Evolutionary conservation across 2,329 filamentous ascomycete species (phyloP), one percentile per base, ranked within the genome.

Genomic region (Phoma sp.): DNA sequence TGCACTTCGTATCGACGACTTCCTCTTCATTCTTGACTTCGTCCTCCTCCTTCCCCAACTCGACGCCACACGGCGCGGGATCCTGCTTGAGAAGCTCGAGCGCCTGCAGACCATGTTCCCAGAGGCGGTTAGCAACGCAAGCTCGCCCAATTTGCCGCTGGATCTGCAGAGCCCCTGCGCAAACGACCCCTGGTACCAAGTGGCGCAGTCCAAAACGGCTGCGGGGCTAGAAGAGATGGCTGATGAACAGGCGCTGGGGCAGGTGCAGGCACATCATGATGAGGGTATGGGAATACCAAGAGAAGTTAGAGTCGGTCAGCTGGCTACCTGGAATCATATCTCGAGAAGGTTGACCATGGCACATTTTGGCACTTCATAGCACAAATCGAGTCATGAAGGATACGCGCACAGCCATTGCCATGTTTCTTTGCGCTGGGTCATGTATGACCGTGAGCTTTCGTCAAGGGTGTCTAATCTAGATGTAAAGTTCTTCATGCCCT

Each of bases 21-120:
- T 84, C 55, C 64, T 82, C 7, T 83, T 82, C 44, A 71, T 84
- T 48, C 79, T 83, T 32, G 74, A 76, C 31, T 83, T 84, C 46
- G 66, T 84, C 4, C 77, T 83, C 24, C 75, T 78, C 2, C 80
- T 84, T 49, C 78, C 82, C 7, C 73, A 79, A 17, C 76, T 82
- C 27, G 77, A 81, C 55, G 73, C 74, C 27, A 76, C 80, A 36
- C 77, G 81, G 40, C 76, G 77, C 37, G 74, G 78, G 46, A 77
- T 82, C 38, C 62, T 80, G 36, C 63, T 74, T 1, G 75, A 77
- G 52, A 80, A 80, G 61, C 68, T 79, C 25, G 71, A 77, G 52
- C 63, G 68, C 15, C 57, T 76, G 32, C 70, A 72, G 38, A 66
- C 61, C 19, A 69, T 75, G 65, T 75, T 74, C 39, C 72, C 73